These are phyloP conservation scores for Amauroascus niger DNA, from an alignment of 2,329 filamentous ascomycete genomes.

Conservation along the genomic window DNA sequence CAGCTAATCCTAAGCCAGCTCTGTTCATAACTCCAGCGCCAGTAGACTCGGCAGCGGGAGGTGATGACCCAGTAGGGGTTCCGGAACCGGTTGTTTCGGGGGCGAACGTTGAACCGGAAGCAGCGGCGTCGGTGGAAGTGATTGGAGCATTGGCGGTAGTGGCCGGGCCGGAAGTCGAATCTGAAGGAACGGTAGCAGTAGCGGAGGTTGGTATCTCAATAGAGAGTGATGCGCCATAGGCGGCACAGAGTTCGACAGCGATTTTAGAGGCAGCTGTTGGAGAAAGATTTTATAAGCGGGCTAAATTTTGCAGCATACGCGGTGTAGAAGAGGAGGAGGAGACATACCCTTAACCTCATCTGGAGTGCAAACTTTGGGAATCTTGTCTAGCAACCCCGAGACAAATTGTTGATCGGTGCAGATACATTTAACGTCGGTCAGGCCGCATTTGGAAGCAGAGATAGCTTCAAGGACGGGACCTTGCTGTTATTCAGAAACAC, in stretches of 20 bases:
- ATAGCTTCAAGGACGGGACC: neutral
- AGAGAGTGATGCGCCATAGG: neutral
- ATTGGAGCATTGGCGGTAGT: neutral
- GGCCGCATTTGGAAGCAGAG: neutral
- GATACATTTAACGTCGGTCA: slow-evolving; percentile 4
- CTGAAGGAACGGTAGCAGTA: neutral
- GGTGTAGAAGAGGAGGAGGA: neutral
- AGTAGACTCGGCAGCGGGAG: neutral
- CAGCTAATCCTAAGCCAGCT: neutral
- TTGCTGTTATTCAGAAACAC: neutral
- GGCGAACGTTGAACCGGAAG: neutral
- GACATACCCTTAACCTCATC: neutral
- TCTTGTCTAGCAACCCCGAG: neutral
- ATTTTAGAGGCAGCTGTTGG: neutral
- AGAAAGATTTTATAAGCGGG: neutral
- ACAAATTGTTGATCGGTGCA: neutral
- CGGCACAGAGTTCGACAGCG: neutral
- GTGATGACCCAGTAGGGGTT: neutral
- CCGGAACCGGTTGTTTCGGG: neutral
- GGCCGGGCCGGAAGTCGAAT: neutral
- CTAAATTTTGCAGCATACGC: no score
- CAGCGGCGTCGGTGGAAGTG: neutral
- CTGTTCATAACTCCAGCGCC: neutral
- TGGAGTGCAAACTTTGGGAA: slow-evolving; percentile 5
- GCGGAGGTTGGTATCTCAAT: neutral